A percentile compares a stretch with the other conserved stretches of the same genome.
Evolutionary conservation across 768 basidiomycete genomes (phyloP).

Genomic region (Mycena epipterygia): DNA sequence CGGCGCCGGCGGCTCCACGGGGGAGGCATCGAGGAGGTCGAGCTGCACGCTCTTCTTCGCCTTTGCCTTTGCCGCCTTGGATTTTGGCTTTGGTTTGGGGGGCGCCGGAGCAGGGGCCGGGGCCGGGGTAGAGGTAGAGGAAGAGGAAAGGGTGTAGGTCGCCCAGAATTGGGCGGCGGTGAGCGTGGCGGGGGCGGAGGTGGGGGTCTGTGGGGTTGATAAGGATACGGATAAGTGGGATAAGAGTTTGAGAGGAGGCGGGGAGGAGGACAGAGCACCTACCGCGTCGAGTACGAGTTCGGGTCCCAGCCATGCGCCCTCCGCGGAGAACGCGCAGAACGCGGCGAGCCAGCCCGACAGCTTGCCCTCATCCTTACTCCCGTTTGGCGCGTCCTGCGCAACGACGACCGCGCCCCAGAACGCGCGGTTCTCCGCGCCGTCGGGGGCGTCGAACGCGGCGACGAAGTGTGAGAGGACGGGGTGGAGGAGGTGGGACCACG

Average conservation of each 20-base stretch:
- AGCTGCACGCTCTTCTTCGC: constrained; percentile 16
- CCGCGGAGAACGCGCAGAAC: constrained; percentile 27
- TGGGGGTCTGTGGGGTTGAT: constrained; percentile 8
- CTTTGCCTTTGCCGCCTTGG: constrained; percentile 21
- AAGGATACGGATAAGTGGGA: constrained; percentile 3
- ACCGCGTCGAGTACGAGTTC: constrained; percentile 18
- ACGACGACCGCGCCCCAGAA: constrained; percentile 16
- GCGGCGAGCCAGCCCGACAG: constrained; percentile 17
- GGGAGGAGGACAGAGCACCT: background rate
- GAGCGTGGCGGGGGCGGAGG: constrained; percentile 15
- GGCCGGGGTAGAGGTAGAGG: too few species aligned
- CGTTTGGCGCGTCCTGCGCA: constrained; percentile 12
- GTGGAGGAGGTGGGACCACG: constrained; percentile 28
- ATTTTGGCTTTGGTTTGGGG: constrained; percentile 22
- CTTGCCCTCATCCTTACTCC: constrained; percentile 15
- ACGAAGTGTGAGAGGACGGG: constrained; percentile 21
- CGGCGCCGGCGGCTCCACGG: background rate
- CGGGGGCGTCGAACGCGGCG: constrained; percentile 21
- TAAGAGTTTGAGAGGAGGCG: constrained; percentile 8
- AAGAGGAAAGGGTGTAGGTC: constrained; percentile 12
- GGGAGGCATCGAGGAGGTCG: too few species aligned
- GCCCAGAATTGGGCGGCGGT: constrained; percentile 23
- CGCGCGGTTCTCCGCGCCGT: constrained; percentile 15
- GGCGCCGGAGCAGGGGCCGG: background rate
- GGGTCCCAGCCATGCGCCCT: constrained; percentile 23